Evolutionary conservation across 2,329 filamentous ascomycete genomes (phyloP).

Genomic region (Ilyonectria mors-panacis): DNA sequence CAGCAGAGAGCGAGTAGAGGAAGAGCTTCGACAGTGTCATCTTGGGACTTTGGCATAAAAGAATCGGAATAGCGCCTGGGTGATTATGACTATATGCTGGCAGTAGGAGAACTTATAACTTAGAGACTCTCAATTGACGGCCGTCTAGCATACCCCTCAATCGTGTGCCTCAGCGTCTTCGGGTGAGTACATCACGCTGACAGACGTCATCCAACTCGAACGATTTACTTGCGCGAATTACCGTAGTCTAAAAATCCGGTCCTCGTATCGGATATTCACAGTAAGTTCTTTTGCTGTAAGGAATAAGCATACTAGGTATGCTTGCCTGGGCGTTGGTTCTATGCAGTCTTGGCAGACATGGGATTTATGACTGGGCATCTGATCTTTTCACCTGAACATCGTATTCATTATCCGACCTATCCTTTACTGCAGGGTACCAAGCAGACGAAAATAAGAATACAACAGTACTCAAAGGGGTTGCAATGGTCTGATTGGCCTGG

Average conservation of each 20-base stretch:
- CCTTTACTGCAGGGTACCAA: background rate
- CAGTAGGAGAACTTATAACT: background rate
- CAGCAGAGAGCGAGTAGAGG: background rate
- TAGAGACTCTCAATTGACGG: background rate
- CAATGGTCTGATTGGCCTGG: background rate
- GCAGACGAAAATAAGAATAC: background rate
- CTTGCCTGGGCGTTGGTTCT: background rate
- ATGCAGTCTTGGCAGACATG: background rate
- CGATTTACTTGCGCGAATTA: background rate
- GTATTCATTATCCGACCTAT: background rate
- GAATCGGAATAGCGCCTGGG: background rate
- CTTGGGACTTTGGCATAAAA: background rate
- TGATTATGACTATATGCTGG: background rate
- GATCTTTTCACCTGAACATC: background rate
- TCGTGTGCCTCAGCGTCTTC: background rate
- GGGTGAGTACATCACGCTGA: background rate
- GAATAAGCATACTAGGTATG: background rate
- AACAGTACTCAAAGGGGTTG: background rate
- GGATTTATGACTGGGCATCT: background rate
- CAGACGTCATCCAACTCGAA: background rate
- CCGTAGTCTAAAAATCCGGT: background rate
- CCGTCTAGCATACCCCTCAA: background rate
- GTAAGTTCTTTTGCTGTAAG: background rate
- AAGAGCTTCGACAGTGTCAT: slow-evolving; percentile 2
- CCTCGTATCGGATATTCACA: background rate